phyloP scores from a whole-genome alignment of 768 basidiomycete species.

The Phylloporus rhodoxanthus region DNA sequence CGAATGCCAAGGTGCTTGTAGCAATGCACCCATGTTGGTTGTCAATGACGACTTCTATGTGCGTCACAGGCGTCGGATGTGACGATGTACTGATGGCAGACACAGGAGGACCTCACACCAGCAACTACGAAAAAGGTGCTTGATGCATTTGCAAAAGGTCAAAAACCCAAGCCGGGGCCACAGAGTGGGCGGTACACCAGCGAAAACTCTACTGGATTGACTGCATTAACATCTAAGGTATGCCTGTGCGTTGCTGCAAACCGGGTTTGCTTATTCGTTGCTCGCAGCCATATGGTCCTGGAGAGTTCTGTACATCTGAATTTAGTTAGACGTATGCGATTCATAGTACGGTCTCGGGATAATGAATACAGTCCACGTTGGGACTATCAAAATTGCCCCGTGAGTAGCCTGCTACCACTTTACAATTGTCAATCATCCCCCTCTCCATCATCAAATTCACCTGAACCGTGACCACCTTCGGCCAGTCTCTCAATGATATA shows the following conservation, averaged over 20 bases:
- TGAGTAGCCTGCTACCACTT: too few species aligned
- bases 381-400: not conserved
- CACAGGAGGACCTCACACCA: slow-evolving; percentile 78
- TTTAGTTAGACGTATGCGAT: slow-evolving; percentile 52
- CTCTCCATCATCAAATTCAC: slow-evolving; percentile 75
- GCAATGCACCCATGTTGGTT: slow-evolving; percentile 96
- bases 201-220: slow-evolving; percentile 91
- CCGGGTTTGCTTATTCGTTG: slow-evolving; percentile 8
- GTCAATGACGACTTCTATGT: slow-evolving; percentile 97
- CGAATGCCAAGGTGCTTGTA: slow-evolving; percentile 97
- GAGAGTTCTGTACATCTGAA: slow-evolving; percentile 81
- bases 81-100: slow-evolving; percentile 7
- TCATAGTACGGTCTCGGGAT: not conserved
- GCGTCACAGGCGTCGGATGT: slow-evolving; percentile 24
- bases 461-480: slow-evolving; percentile 66
- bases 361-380: not conserved
- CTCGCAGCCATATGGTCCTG: slow-evolving; percentile 84
- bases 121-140: slow-evolving; percentile 73
- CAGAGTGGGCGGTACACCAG: slow-evolving; percentile 82
- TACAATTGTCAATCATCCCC: slow-evolving; percentile 81
- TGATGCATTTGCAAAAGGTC: slow-evolving; percentile 71
- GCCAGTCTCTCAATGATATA: slow-evolving; percentile 66
- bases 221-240: slow-evolving; percentile 72
- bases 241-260: slow-evolving; percentile 7
- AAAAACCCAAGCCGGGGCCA: slow-evolving; percentile 90